Evolutionary conservation across 2,329 filamentous ascomycete genomes (phyloP), one percentile per base, ranked within the genome.

Genomic region (Botrytis porri): DNA sequence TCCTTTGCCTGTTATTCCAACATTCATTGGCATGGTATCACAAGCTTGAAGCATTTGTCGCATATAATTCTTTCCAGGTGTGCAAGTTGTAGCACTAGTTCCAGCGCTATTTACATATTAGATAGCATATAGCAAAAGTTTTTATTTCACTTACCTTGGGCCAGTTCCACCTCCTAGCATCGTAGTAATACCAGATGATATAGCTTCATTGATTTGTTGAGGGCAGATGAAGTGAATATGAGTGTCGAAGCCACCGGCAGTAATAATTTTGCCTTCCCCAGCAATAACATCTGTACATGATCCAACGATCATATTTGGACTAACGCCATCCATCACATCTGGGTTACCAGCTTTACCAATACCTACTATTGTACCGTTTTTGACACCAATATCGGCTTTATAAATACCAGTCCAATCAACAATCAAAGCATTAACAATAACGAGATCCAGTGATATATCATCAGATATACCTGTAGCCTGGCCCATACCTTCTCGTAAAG

Each of bases 221-320:
- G 95, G 95, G 80, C 95, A 98, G 81, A 98, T 98, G 79, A 95
- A 93, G 82, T 98, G 95, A 75, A 97, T 94, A 79, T 98, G 95
- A 6, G 92, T 89, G 82, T 98, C 95, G 75, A 97, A 89, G 1
- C 93, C 95, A 77, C 95, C 95, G 1, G 94, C 93, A 0, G 95
- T 98, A 70, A 98, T 84, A 75, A 98, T 98, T 84, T 93, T 93
- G 78, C 92, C 90, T 83, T 98, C 95, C 22, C 90, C 95, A 29
- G 95, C 94, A 80, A 98, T 90, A 35, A 98, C 93, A 84, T 98
- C 95, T 0, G 95, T 98, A 77, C 92, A 93, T 75, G 91, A 92
- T 18, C 95, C 95, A 16, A 98, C 89, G 2, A 97, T 84, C 90
- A 98, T 89, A 72, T 90, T 87, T 0, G 89, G 85, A 74, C 91